Evolutionary conservation across 805 yeast genomes (phyloP).

Genomic region (Huiozyma naganishii): DNA sequence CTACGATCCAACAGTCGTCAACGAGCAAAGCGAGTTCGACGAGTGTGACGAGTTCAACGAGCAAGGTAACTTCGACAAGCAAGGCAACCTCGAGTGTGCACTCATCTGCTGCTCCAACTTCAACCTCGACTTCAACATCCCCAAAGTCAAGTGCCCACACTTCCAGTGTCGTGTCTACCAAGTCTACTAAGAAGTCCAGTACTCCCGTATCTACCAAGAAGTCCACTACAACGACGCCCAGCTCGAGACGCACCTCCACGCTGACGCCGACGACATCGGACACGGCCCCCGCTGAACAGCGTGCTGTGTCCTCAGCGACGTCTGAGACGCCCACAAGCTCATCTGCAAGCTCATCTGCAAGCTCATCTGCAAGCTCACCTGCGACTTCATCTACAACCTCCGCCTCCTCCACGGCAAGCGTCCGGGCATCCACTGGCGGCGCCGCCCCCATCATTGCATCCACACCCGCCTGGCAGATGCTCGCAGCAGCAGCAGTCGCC

Average conservation of each 20-base stretch:
- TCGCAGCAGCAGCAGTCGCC: too few relatives aligned
- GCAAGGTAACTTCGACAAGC: conserved; percentile 5
- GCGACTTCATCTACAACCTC: conserved; percentile 1
- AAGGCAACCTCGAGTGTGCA: conserved; percentile 5
- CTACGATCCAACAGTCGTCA: conserved; percentile 7
- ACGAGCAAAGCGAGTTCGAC: conserved; percentile 6
- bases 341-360: background rate
- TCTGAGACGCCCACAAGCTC: background rate
- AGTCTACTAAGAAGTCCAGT: conserved; percentile 1
- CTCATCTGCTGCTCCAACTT: conserved; percentile 1
- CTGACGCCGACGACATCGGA: background rate
- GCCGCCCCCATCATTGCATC: background rate
- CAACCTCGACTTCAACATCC: conserved; percentile 5
- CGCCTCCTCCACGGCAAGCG: background rate
- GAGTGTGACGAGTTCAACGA: conserved; percentile 5
- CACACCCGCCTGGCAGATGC: background rate
- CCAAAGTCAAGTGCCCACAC: conserved; percentile 7
- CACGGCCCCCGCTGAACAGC: background rate
- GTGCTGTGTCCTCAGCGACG: background rate
- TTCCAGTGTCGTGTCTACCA: conserved; percentile 10
- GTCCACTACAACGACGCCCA: background rate
- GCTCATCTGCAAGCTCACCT: conserved; percentile 1
- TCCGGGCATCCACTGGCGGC: background rate
- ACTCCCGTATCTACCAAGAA: background rate
- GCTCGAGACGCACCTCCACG: background rate